Percentiles rank a stretch among this genome's conserved stretches.
phyloP scores from a whole-genome alignment of 495 filamentous ascomycete genomes.

The Terfezia claveryi region DNA sequence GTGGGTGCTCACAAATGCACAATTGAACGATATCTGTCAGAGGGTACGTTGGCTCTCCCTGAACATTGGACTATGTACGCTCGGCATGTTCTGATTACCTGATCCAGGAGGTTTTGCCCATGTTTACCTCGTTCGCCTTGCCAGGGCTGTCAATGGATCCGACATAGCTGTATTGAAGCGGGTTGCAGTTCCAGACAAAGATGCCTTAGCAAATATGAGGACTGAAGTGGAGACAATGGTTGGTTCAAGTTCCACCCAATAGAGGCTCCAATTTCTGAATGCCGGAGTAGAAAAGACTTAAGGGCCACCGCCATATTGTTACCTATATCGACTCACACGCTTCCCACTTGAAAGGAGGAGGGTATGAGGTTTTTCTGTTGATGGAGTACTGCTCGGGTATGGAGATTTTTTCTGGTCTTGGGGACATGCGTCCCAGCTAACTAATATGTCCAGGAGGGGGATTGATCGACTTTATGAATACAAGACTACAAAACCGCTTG shows the following conservation, averaged over 20 bases:
- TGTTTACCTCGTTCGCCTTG: conserved; percentile 83
- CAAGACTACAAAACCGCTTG: conserved; percentile 78
- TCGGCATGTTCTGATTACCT: not conserved
- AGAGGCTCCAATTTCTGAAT: conserved; percentile 6
- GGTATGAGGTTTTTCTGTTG: conserved; percentile 92
- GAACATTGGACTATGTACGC: not conserved
- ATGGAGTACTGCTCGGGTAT: conserved; percentile 71
- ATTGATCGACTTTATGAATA: conserved; percentile 99
- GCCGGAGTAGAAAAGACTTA: conserved; percentile 49
- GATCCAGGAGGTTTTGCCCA: conserved; percentile 64
- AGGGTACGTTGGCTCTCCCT: conserved; percentile 28
- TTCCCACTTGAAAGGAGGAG: conserved; percentile 71
- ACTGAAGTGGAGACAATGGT: conserved; percentile 96
- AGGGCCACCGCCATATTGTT: conserved; percentile 87
- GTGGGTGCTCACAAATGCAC: conserved; percentile 78
- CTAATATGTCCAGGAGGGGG: conserved; percentile 38
- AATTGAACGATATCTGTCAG: conserved; percentile 96
- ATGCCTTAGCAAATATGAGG: conserved; percentile 81
- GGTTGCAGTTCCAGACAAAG: conserved; percentile 93
- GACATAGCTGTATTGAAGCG: conserved; percentile 82
- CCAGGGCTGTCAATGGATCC: conserved; percentile 52
- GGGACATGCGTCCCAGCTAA: not conserved
- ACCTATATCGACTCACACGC: conserved; percentile 97
- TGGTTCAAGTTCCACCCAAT: conserved; percentile 1
- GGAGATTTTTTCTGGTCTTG: not conserved